A percentile compares a stretch with the other conserved stretches of the same genome.
phyloP scores from a whole-genome alignment of 2,329 filamentous ascomycete species.

The Biscogniauxia sp. region DNA sequence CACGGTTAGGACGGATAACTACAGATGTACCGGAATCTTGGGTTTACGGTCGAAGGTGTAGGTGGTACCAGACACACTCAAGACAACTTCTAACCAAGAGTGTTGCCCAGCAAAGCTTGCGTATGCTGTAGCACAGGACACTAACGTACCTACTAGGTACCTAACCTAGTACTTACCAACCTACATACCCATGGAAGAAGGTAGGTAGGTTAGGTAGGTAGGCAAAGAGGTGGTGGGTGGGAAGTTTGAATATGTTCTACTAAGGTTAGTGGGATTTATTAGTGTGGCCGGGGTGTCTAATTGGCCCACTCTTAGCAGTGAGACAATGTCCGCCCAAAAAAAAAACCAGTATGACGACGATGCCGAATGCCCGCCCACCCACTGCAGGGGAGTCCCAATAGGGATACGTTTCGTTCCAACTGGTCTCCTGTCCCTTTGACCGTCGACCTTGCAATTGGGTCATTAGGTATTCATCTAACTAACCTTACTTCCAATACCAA shows the following conservation, averaged over 20 bases:
- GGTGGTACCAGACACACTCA: background rate
- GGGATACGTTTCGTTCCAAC: background rate
- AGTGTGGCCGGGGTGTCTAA: background rate
- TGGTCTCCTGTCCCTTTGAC: background rate
- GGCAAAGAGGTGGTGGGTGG: too few relatives aligned
- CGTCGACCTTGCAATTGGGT: background rate
- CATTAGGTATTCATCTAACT: slow-evolving; percentile 7
- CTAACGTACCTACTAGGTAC: background rate
- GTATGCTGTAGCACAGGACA: background rate
- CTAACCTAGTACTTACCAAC: too few relatives aligned
- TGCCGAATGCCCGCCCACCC: background rate
- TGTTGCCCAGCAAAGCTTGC: background rate
- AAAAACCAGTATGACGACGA: background rate
- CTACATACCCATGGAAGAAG: background rate
- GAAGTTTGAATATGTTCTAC: background rate
- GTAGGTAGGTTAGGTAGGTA: too few relatives aligned
- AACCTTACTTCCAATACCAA: slow-evolving; percentile 2
- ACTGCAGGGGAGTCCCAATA: background rate
- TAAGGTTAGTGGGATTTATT: background rate
- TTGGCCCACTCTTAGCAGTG: background rate
- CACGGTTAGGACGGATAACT: background rate
- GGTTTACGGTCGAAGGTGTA: background rate
- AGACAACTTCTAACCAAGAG: background rate
- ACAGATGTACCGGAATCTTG: background rate
- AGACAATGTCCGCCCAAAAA: background rate